Evolutionary conservation across 2,329 filamentous ascomycete genomes (phyloP).

Genomic region (Ceratocystis destructans): DNA sequence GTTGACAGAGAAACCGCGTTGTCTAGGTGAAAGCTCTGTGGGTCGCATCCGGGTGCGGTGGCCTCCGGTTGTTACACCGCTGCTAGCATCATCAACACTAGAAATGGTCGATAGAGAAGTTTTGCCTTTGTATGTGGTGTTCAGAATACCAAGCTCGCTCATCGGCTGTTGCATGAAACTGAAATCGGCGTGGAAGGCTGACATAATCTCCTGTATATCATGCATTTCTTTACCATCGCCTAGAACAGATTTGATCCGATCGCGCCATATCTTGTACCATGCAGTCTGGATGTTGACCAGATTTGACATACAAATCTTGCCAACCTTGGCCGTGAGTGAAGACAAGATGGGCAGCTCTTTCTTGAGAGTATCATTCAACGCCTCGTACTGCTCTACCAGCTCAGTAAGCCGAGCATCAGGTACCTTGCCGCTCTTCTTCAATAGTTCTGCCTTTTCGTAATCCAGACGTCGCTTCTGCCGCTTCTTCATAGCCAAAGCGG

Average conservation of each 20-base stretch:
- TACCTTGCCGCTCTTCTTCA: conserved; percentile 70
- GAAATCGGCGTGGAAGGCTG: conserved; percentile 67
- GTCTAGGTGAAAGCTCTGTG: conserved; percentile 37
- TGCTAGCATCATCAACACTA: conserved; percentile 36
- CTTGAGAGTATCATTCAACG: conserved; percentile 84
- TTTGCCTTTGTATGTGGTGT: conserved; percentile 51
- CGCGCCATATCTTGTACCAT: conserved; percentile 74
- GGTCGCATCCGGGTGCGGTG: conserved; percentile 37
- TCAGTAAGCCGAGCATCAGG: conserved; percentile 75
- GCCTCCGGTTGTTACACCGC: conserved; percentile 21
- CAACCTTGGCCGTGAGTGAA: conserved; percentile 63
- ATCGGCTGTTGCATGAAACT: conserved; percentile 60
- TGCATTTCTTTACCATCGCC: conserved; percentile 48
- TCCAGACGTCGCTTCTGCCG: conserved; percentile 84
- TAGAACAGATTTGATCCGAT: conserved; percentile 65
- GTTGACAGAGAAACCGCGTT: conserved; percentile 47
- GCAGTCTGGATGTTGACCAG: conserved; percentile 71
- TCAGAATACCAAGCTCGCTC: conserved; percentile 60
- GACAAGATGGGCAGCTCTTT: conserved; percentile 82
- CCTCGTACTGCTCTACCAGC: conserved; percentile 75
- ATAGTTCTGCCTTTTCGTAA: conserved; percentile 66
- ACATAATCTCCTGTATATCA: conserved; percentile 58
- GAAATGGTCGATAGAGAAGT: conserved; percentile 45
- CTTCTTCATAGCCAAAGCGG: conserved; percentile 83
- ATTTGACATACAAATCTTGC: conserved; percentile 67